These are phyloP conservation scores for Sicyos edulis DNA, from an alignment of 306 rosid genomes.

Conservation along the genomic window DNA sequence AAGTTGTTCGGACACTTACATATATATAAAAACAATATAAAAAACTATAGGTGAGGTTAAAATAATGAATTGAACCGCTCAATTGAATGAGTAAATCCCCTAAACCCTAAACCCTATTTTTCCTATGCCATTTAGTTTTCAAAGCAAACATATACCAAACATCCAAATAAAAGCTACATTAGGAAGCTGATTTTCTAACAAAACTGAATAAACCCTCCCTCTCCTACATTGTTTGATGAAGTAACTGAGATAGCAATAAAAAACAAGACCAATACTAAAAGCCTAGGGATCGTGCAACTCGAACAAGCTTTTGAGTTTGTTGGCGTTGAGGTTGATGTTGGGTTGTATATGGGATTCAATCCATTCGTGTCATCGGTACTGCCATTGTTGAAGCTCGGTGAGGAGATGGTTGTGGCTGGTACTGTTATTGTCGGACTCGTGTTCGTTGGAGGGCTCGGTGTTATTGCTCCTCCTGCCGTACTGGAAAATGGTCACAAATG, in stretches of 20 bases:
- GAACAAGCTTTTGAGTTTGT: conserved; percentile 26
- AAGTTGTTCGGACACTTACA: too few species aligned
- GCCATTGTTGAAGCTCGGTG: conserved; percentile 34
- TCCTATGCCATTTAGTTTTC: conserved; percentile 4
- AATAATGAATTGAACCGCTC: background rate
- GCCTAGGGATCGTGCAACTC: background rate
- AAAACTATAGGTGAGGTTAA: too few species aligned
- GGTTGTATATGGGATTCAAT: conserved; percentile 37
- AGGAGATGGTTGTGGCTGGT: conserved; percentile 27
- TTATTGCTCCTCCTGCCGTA: conserved; percentile 63
- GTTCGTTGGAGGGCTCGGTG: conserved; percentile 38
- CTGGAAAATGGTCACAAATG: conserved; percentile 32
- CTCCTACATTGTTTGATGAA: conserved; percentile 17
- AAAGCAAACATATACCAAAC: background rate
- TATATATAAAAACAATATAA: too few species aligned
- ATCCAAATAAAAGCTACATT: conserved; percentile 17
- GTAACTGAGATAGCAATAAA: conserved; percentile 27
- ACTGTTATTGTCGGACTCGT: conserved; percentile 34
- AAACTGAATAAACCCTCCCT: conserved; percentile 50
- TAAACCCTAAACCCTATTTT: background rate
- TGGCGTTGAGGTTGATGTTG: conserved; percentile 26
- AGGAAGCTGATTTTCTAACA: conserved; percentile 39
- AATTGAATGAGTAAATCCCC: conserved; percentile 1
- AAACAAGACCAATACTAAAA: conserved; percentile 23
- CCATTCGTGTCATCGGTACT: conserved; percentile 25